These are phyloP conservation scores for Colletotrichum sp. DNA, from an alignment of 2,329 filamentous ascomycete genomes.

Conservation along the genomic window DNA sequence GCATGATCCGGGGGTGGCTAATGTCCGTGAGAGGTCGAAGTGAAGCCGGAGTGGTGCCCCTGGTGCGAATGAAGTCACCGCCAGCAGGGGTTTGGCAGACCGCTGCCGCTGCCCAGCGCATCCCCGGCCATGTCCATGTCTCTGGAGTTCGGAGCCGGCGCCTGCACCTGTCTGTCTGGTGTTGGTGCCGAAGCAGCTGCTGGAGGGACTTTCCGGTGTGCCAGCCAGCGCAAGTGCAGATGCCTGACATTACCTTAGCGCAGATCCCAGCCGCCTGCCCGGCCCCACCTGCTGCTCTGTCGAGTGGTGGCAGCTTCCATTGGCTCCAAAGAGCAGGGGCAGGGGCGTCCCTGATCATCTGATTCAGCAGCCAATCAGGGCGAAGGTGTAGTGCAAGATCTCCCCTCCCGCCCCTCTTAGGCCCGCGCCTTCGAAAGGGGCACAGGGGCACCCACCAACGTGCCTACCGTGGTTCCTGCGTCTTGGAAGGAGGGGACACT, in stretches of 20 bases:
- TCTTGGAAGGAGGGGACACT: neutral
- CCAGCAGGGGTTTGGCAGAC: neutral
- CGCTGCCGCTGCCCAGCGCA: constrained; percentile 4
- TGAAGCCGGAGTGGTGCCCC: neutral
- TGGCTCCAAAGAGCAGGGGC: neutral
- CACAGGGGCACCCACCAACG: neutral
- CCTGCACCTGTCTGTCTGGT: neutral
- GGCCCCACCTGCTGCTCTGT: constrained; percentile 3
- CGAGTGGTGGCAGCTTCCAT: neutral
- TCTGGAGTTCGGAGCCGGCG: neutral
- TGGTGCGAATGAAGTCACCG: constrained; percentile 4
- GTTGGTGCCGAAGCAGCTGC: neutral
- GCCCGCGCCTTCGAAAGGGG: neutral
- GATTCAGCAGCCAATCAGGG: neutral
- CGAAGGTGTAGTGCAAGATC: neutral
- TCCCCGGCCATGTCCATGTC: neutral
- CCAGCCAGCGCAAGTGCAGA: neutral
- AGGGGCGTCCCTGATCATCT: neutral
- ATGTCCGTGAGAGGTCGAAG: neutral
- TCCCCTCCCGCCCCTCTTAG: neutral
- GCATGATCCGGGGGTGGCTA: constrained; percentile 1
- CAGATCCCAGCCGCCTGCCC: constrained; percentile 12
- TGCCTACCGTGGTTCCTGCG: neutral
- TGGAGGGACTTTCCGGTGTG: neutral
- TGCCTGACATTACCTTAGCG: constrained; percentile 17